These are phyloP conservation scores for Bruguiera hainesii DNA, from an alignment of 441 rosid species.

Conservation along the genomic window DNA sequence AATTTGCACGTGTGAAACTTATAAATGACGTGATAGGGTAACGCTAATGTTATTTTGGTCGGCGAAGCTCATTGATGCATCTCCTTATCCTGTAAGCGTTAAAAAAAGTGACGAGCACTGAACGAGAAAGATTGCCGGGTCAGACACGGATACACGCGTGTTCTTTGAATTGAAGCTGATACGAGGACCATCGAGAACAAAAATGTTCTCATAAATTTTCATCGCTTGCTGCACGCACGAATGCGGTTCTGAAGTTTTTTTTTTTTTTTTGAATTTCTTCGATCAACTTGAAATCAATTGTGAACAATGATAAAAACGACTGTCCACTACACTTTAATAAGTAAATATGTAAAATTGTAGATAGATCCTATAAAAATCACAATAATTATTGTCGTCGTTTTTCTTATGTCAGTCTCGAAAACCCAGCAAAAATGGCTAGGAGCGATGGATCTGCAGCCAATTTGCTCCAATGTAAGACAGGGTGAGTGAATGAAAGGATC, in stretches of 20 bases:
- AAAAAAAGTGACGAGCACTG: not conserved
- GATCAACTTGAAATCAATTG: too few relatives aligned
- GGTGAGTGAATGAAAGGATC: too few relatives aligned
- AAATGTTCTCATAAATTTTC: not conserved
- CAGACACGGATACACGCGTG: not conserved
- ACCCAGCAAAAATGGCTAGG: not conserved
- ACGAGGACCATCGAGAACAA: not conserved
- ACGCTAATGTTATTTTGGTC: not conserved
- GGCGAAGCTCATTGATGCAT: not conserved
- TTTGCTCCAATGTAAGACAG: not conserved
- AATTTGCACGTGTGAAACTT: not conserved
- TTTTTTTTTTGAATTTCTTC: too few relatives aligned
- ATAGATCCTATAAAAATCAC: too few relatives aligned
- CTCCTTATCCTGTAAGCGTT: not conserved
- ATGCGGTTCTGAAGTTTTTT: too few relatives aligned
- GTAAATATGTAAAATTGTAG: too few relatives aligned
- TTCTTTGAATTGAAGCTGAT: not conserved
- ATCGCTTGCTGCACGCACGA: not conserved
- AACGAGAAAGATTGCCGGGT: constrained; percentile 5
- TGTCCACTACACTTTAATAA: too few relatives aligned
- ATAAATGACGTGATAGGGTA: not conserved
- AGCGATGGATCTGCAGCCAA: not conserved
- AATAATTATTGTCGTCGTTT: too few relatives aligned
- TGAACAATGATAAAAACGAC: too few relatives aligned
- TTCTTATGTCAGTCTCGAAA: too few relatives aligned